phyloP scores from a whole-genome alignment of 306 rosid species.

The Canavalia gladiata region DNA sequence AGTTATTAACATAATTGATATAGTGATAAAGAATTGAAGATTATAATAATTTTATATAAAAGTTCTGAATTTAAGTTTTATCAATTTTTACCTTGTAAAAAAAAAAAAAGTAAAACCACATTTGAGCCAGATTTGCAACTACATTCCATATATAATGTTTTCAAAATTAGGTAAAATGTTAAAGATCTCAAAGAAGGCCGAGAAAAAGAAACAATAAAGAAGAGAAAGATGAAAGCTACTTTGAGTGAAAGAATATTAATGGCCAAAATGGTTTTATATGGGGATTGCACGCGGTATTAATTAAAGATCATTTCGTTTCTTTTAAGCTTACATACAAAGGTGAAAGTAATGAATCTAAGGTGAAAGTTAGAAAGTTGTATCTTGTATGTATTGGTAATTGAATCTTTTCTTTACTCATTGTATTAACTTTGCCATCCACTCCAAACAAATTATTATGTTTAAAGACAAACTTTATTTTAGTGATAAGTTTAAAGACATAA shows the following conservation, averaged over 20 bases:
- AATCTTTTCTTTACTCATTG: conserved; percentile 12
- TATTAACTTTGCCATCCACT: conserved; percentile 18
- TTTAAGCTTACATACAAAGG: conserved; percentile 40
- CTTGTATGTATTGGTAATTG: conserved; percentile 16
- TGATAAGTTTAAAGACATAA: conserved; percentile 25
- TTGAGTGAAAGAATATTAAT: background rate
- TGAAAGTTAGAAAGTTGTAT: conserved; percentile 16
- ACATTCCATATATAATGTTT: background rate
- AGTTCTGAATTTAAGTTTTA: too few relatives aligned
- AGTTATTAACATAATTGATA: too few relatives aligned
- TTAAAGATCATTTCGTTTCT: background rate
- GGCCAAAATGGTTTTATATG: background rate
- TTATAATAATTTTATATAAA: too few relatives aligned
- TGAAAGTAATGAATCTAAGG: conserved; percentile 5
- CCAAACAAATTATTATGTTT: background rate
- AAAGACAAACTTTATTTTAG: conserved; percentile 22
- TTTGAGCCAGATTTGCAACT: too few relatives aligned
- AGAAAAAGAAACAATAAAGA: background rate
- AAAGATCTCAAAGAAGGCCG: background rate
- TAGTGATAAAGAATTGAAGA: too few relatives aligned
- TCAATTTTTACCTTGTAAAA: too few relatives aligned
- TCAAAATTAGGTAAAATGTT: background rate
- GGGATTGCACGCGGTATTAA: conserved; percentile 35
- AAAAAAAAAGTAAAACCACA: too few relatives aligned
- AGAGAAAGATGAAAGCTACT: background rate